Evolutionary conservation across 768 basidiomycete species (phyloP).

Genomic region (Clavulina sp.): DNA sequence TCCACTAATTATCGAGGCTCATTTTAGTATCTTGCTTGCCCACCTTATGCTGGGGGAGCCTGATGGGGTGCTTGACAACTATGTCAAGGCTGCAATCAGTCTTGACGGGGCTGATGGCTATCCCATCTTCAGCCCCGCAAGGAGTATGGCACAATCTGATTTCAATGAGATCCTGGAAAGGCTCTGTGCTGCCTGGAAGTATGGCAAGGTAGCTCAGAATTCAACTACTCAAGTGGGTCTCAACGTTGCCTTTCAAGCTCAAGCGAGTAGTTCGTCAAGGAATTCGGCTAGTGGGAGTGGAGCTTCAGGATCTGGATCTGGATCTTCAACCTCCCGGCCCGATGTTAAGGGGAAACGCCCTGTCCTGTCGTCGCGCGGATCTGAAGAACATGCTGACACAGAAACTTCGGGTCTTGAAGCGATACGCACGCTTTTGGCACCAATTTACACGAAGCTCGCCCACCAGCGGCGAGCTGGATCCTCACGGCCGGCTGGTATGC

Average conservation of each 20-base stretch:
- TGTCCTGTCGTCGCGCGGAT: not conserved
- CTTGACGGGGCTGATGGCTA: conserved; percentile 77
- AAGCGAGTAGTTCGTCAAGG: not conserved
- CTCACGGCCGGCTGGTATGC: not conserved
- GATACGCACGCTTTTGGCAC: conserved; percentile 50
- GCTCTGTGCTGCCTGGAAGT: conserved; percentile 57
- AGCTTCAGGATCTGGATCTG: no score
- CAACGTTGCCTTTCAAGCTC: not conserved
- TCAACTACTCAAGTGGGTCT: no score
- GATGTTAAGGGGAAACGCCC: not conserved
- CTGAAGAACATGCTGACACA: not conserved
- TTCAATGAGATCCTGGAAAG: conserved; percentile 74
- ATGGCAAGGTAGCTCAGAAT: conserved; percentile 28
- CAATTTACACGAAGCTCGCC: conserved; percentile 46
- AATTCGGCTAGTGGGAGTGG: not conserved
- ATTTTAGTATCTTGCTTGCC: conserved; percentile 62
- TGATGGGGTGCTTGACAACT: conserved; percentile 38
- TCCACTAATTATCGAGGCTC: conserved; percentile 73
- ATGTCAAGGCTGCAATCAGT: conserved; percentile 44
- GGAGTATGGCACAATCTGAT: conserved; percentile 82
- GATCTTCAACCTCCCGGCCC: not conserved
- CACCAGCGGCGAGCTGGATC: conserved; percentile 26
- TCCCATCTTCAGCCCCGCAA: conserved; percentile 70
- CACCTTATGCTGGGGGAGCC: conserved; percentile 68
- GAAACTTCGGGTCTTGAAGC: not conserved